A percentile compares a stretch with the other conserved stretches of the same genome.
These are phyloP conservation scores for Verticillium dahliae DNA, from an alignment of 2,329 filamentous ascomycete species.

Conservation along the genomic window DNA sequence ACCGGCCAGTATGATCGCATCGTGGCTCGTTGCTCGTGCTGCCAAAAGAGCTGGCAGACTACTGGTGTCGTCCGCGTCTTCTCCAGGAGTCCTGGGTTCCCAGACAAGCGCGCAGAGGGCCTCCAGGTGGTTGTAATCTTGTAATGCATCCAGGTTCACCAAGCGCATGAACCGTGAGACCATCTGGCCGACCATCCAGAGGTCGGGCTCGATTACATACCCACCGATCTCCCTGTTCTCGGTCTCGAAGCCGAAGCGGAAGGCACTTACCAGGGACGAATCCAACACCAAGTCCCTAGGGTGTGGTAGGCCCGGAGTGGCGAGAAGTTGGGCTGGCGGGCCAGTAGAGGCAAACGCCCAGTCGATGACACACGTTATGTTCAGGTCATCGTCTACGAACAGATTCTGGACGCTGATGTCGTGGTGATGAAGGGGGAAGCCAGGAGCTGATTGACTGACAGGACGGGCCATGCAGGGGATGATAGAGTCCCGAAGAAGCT, in stretches of 20 bases:
- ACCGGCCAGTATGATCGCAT: constrained; percentile 7
- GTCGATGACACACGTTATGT: constrained; percentile 22
- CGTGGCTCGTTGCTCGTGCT: constrained; percentile 7
- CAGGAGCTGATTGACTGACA: constrained; percentile 4
- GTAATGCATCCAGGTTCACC: constrained; percentile 10
- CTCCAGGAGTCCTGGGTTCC: constrained; percentile 4
- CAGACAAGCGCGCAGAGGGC: constrained; percentile 6
- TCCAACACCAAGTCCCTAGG: constrained; percentile 9
- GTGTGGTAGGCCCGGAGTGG: constrained; percentile 10
- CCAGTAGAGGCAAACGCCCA: constrained; percentile 19
- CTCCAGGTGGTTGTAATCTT: constrained; percentile 11
- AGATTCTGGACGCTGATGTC: constrained; percentile 18
- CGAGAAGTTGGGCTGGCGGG: constrained; percentile 7
- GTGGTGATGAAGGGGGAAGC: constrained; percentile 16
- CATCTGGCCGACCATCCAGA: constrained; percentile 10
- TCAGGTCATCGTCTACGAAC: constrained; percentile 19
- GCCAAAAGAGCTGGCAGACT: constrained; percentile 7
- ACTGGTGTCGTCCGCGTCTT: constrained; percentile 6
- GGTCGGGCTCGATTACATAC: constrained; percentile 4
- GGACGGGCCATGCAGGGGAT: constrained; percentile 9
- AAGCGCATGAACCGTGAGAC: constrained; percentile 10
- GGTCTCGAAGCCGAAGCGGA: constrained; percentile 10
- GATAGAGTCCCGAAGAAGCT: constrained; percentile 9
- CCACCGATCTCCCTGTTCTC: constrained; percentile 5
- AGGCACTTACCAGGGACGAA: constrained; percentile 8